Base-by-base conservation (phyloP, 192 early-diverging fungal species). In the Rhizoclosmatium globosum region DNA sequence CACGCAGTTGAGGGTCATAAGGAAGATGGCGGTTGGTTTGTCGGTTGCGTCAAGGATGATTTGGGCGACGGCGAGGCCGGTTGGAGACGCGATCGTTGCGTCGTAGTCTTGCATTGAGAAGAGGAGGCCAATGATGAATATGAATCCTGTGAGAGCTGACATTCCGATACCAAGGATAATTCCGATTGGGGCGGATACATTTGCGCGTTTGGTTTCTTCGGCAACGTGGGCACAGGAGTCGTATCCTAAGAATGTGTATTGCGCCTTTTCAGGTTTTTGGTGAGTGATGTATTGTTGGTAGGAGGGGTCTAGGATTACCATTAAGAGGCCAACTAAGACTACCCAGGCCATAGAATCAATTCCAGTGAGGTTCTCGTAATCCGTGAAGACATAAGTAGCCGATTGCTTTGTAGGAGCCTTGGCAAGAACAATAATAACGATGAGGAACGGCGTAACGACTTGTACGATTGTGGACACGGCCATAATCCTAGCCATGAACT, bases 181-280 rank as follows among this genome's bases (percentile, higher is more conserved):
- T 44, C 71, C 85, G 38, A 60, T 50, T 64, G 85, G 85, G 1
- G 64, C 83, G 13, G 69, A 66, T 15, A 75, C 68, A 45, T 53
- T 41, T 1, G 85, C 84, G 79, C 57, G 41, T 45, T 75, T 64
- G 45, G 85, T 85, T 62, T 86, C 85, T 66, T 86, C 85, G 41
- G 82, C 53, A 50, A 86, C 50, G 71, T 86, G 85, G 6, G 82
- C 83, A 6, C 47, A 62, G 23, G 83, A 44, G 64, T 86, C 85
- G 76, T 79, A 86, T 2, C 85, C 85, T 39, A 62, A 74, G 38
- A 68, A 68, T 7, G 75, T 65, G 65, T 56, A 74, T 64, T 74
- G 72, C 1, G 72, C 56, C 69, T 71, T 39, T 68, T 13, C 15
- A 46, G 0, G 13, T 0, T 65, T n/a, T 19, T 57, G 46, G 80